Conservation (phyloP, 2,329 filamentous ascomycete genomes). For the Pestalotiopsis sp. region DNA sequence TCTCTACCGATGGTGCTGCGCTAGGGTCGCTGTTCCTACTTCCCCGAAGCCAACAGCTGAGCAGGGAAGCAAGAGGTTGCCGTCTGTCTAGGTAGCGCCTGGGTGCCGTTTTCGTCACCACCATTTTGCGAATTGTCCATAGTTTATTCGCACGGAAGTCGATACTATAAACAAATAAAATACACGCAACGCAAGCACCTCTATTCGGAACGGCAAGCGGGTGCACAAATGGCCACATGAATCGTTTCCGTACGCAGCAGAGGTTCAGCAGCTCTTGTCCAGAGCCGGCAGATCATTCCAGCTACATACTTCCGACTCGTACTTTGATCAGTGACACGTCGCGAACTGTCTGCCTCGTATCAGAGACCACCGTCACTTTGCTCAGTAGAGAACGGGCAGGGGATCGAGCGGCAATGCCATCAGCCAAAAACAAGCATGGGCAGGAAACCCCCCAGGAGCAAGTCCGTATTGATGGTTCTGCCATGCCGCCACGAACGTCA, state of each 20-base stretch:
- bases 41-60: conserved; percentile 7
- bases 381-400: neutral
- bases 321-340: neutral
- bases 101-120: conserved; percentile 5
- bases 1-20: neutral
- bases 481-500: neutral
- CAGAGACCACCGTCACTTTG: neutral
- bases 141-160: neutral
- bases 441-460: too few species aligned
- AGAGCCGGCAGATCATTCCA: neutral
- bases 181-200: neutral
- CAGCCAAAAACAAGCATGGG: too few species aligned
- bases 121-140: neutral
- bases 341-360: neutral
- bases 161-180: neutral
- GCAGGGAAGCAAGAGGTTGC: conserved; percentile 1
- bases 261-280: neutral
- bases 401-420: too few species aligned
- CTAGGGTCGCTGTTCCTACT: conserved; percentile 4
- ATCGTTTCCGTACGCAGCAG: neutral
- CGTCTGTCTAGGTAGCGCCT: neutral
- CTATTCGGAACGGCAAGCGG: neutral
- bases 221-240: neutral
- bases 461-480: neutral
- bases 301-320: neutral